Evolutionary conservation across 441 rosid genomes (phyloP), one percentile per base, ranked within the genome.

Genomic region (Capsella rubella): DNA sequence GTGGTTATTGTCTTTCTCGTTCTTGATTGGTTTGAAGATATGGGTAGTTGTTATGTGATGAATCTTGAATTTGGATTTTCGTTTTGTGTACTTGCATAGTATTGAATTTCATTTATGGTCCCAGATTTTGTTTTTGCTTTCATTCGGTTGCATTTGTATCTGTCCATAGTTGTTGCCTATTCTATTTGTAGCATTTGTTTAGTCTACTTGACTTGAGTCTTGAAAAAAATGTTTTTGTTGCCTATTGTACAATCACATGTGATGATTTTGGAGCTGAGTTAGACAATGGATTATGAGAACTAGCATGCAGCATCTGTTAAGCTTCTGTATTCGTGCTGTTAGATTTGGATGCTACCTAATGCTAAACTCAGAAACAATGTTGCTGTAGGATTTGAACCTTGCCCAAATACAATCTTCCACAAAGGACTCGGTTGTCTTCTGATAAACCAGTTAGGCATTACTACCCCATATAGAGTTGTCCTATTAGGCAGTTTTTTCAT

Each of bases 21-120:
- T 49, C 67, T 73, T 66, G 54, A 34, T 66, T 53, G 16, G 28
- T 52, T 12, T 75, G 16, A 43, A 52, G 43, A 61, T 75, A 7
- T 60, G 39, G 51, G 39, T 59, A 39, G 37, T 34, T 34, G 37
- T 67, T 67, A 56, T 42, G 25, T 15, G 46, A 31, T 18, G 61
- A 74, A 42, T 67, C 63, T 67, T 6, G 31, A 31, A 16, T 51
- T 61, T 43, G 31, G 64, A 52, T 21, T 40, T 43, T 60, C 11
- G 6, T 29, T 53, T 43, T 14, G 14, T 13, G 64, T 64, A 43
- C 57, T 54, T 55, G 32, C 71, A 45, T 25, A 46, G 21, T 52
- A 6, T 43, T 15, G 18, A 57, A 18, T 3, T 57, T 59, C 68
- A 4, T 40, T 6, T 34, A 62, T 76, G 32, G 70, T 61, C 57